Conservation (phyloP, 345 rosid species). For the Moricandia moricandioides region DNA sequence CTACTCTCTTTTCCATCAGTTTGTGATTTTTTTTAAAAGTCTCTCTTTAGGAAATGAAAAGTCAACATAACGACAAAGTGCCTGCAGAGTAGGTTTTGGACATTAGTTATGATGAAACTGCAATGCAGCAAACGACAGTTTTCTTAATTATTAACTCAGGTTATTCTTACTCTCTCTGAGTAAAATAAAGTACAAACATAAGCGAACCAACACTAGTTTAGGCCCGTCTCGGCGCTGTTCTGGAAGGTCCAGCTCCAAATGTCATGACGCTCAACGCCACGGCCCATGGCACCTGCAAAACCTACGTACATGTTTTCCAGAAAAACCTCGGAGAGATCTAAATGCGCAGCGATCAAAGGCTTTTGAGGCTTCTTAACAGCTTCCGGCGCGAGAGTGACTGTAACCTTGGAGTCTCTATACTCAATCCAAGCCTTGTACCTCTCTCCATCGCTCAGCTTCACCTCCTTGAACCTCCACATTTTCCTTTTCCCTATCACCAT, state of each 20-base stretch:
- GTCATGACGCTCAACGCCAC: background rate
- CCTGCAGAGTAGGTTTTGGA: background rate
- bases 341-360: slow-evolving; percentile 7
- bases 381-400: slow-evolving; percentile 5
- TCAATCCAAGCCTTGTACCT: slow-evolving; percentile 19
- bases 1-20: slow-evolving; percentile 2
- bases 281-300: slow-evolving; percentile 3
- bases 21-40: background rate
- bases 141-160: background rate
- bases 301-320: background rate
- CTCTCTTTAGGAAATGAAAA: background rate
- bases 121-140: background rate
- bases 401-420: background rate
- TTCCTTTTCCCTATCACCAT: background rate
- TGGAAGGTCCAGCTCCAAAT: slow-evolving; percentile 20
- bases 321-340: slow-evolving; percentile 12
- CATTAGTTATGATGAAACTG: background rate
- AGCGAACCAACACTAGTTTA: background rate
- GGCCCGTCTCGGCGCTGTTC: background rate
- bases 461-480: slow-evolving; percentile 1
- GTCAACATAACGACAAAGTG: background rate
- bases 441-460: background rate
- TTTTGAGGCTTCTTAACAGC: background rate
- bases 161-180: background rate
- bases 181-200: background rate